These are phyloP conservation scores for Ensete ventricosum DNA, from an alignment of 176 grass and related monocot species.

Conservation along the genomic window DNA sequence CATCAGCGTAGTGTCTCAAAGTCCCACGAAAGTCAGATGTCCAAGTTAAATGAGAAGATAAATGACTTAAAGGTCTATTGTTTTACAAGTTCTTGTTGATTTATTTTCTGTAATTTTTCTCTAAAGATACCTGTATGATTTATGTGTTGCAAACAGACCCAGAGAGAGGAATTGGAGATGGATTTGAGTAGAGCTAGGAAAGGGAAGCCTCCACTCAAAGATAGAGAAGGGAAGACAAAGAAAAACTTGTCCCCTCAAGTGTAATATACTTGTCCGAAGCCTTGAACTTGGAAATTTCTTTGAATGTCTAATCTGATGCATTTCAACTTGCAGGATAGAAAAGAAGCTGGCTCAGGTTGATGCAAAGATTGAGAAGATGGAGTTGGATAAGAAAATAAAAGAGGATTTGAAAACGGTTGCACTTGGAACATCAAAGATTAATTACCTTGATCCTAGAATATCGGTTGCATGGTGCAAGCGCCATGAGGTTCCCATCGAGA, in stretches of 20 bases:
- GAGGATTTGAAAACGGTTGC: conserved; percentile 93
- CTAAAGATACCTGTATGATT: not conserved
- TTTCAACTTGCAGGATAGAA: conserved; percentile 58
- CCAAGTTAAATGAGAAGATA: conserved; percentile 82
- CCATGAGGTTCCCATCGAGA: conserved; percentile 96
- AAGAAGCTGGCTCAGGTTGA: conserved; percentile 64
- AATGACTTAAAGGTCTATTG: conserved; percentile 63
- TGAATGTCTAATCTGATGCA: conserved; percentile 20
- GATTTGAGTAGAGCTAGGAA: conserved; percentile 74
- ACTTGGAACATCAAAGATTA: conserved; percentile 93
- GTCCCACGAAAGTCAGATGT: conserved; percentile 90
- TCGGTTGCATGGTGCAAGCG: conserved; percentile 97
- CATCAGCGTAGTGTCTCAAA: conserved; percentile 96
- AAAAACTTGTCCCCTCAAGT: conserved; percentile 59
- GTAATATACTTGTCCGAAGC: conserved; percentile 38
- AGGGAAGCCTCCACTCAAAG: conserved; percentile 65
- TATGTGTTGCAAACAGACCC: conserved; percentile 29
- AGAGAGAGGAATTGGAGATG: conserved; percentile 57
- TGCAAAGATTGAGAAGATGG: conserved; percentile 82
- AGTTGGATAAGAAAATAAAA: conserved; percentile 77
- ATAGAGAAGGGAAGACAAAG: conserved; percentile 82
- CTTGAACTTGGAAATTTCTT: conserved; percentile 13
- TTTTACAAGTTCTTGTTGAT: conserved; percentile 16
- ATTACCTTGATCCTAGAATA: conserved; percentile 97
- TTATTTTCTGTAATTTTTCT: not conserved